These are phyloP conservation scores for Pisolithus thermaeus DNA, from an alignment of 1,284 basidiomycete genomes.

Conservation along the genomic window DNA sequence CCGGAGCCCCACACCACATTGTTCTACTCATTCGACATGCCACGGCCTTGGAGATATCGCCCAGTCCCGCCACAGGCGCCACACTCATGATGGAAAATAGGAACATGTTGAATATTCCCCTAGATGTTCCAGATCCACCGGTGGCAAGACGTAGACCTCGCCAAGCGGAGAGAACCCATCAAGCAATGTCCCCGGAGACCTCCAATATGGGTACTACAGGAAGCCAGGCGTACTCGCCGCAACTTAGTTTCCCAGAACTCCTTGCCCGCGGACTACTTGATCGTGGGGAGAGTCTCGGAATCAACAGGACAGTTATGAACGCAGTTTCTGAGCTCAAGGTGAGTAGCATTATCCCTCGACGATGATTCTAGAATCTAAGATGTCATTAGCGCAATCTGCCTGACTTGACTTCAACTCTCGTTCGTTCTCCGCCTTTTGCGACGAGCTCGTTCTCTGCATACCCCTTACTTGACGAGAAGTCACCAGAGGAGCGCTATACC, in stretches of 20 bases:
- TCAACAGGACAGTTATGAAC: slow-evolving; percentile 74
- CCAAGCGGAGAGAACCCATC: slow-evolving; percentile 25
- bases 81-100: slow-evolving; percentile 77
- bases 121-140: slow-evolving; percentile 53
- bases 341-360: slow-evolving; percentile 13
- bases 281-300: slow-evolving; percentile 70
- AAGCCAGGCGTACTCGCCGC: slow-evolving; percentile 33
- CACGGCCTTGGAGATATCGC: slow-evolving; percentile 67
- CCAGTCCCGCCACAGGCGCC: slow-evolving; percentile 66
- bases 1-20: slow-evolving; percentile 45
- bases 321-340: slow-evolving; percentile 71
- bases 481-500: slow-evolving; percentile 48
- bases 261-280: slow-evolving; percentile 69
- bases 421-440: slow-evolving; percentile 42
- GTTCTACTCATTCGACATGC: slow-evolving; percentile 79
- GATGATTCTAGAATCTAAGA: slow-evolving; percentile 2
- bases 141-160: slow-evolving; percentile 34
- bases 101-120: slow-evolving; percentile 65
- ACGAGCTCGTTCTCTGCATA: slow-evolving; percentile 43
- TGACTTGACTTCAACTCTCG: slow-evolving; percentile 67
- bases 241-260: slow-evolving; percentile 58
- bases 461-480: slow-evolving; percentile 58
- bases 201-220: slow-evolving; percentile 5
- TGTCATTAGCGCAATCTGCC: slow-evolving; percentile 69
- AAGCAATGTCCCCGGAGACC: slow-evolving; percentile 18